Evolutionary conservation across 805 yeast species (phyloP), one percentile per base, ranked within the genome.

Genomic region (Candida insectorum): DNA sequence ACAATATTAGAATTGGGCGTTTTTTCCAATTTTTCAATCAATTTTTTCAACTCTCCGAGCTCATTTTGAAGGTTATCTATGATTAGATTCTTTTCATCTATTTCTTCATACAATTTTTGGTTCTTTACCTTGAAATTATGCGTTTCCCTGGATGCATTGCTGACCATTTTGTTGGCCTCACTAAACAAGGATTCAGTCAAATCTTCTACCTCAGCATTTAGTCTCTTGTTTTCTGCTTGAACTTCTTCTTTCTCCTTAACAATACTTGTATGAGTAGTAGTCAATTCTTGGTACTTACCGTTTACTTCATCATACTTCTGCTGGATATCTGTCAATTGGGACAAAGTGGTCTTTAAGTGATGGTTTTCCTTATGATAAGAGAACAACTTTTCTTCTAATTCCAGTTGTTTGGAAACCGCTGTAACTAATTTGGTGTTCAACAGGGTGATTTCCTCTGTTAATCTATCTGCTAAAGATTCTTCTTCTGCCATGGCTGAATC

Each of bases 121-220:
- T 83, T 83, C 44, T 79, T 76, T 31, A 74, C 57, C 45, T 79
- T 77, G 40, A 67, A 67, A 21, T 75, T 77, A 49, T 79, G 71
- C 4, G 80, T 73, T 36, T 81, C 83, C 33, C 77, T 69, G 39
- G 85, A 75, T 0, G 95, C 95, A 41, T 79, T 76, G 30, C 82
- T 77, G 5, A 86, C 96, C 85, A 85, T 85, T 31, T 73, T 71
- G 52, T 86, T 86, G 10, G 96, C 96, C 51, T 87, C 93, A 41
- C 77, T 82, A 51, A 86, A 86, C 20, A 86, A 60, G 1, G 88
- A 77, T 1, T 81, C 85, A 1, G 88, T 76, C 29, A 86, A 59
- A 24, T 85, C 95, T 50, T 85, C 93, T 23, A 86, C 83, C 52
- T 86, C 96, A 20, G 70, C 75, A 41, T 81, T 75, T 31, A 86